phyloP scores from a whole-genome alignment of 805 yeast genomes.

The Nakazawaea ernobii region DNA sequence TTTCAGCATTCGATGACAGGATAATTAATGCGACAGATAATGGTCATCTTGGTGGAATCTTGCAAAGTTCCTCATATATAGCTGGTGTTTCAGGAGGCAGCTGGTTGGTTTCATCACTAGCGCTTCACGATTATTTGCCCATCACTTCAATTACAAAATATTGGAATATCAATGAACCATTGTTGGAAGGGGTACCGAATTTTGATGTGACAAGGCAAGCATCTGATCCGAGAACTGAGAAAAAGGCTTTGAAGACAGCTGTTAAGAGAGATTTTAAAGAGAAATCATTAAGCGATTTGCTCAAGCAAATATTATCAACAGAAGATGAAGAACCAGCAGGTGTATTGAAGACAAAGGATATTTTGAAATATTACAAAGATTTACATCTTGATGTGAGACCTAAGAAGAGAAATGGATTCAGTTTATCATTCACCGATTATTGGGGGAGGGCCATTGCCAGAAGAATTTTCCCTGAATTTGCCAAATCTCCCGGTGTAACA shows the following conservation, averaged over 20 bases:
- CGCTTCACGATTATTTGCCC: constrained; percentile 32
- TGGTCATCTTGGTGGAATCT: constrained; percentile 42
- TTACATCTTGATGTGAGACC: constrained; percentile 49
- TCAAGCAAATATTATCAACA: not conserved
- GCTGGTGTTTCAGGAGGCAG: constrained; percentile 71
- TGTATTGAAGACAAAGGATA: constrained; percentile 16
- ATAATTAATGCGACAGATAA: constrained; percentile 26
- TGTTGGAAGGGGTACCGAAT: constrained; percentile 54
- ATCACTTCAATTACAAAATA: constrained; percentile 22
- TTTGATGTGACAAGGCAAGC: constrained; percentile 28
- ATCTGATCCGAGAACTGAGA: not conserved
- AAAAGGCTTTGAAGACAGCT: not conserved
- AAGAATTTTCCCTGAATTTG: constrained; percentile 32
- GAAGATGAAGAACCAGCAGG: not conserved
- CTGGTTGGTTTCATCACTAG: constrained; percentile 55
- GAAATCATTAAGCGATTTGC: not conserved
- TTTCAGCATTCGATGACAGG: constrained; percentile 45
- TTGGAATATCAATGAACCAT: constrained; percentile 41
- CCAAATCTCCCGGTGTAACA: constrained; percentile 31
- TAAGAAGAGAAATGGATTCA: constrained; percentile 48
- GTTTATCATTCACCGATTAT: constrained; percentile 57
- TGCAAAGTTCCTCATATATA: constrained; percentile 50
- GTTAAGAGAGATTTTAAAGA: not conserved
- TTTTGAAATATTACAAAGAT: constrained; percentile 42
- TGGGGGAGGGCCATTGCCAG: constrained; percentile 61